phyloP scores from a whole-genome alignment of 192 early-diverging fungal genomes.

The Glomus cerebriforme region DNA sequence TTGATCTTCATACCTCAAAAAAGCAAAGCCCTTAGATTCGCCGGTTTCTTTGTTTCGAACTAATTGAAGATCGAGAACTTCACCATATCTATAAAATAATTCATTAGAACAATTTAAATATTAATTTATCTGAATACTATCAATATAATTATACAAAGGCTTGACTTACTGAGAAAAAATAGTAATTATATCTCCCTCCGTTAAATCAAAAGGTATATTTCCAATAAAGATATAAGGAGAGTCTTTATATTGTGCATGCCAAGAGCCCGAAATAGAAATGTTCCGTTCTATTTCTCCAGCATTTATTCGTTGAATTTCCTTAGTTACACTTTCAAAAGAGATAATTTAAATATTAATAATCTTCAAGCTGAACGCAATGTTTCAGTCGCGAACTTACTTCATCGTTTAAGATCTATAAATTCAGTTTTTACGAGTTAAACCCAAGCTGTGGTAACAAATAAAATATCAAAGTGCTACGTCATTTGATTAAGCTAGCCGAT shows the following conservation, averaged over 20 bases:
- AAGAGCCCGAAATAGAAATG: conserved; percentile 66
- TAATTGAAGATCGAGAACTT: conserved; percentile 87
- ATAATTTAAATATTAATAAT: too few relatives aligned
- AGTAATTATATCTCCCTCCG: conserved; percentile 91
- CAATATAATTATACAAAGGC: too few relatives aligned
- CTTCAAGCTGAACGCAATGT: too few relatives aligned
- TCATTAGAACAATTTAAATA: too few relatives aligned
- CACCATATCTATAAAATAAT: conserved; percentile 64
- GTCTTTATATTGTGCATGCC: conserved; percentile 89
- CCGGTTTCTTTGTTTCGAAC: conserved; percentile 88
- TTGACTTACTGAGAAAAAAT: conserved; percentile 85
- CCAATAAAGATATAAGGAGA: conserved; percentile 90
- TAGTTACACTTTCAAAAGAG: conserved; percentile 67
- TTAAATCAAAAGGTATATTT: conserved; percentile 79
- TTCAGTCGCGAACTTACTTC: too few relatives aligned
- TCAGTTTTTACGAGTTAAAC: too few relatives aligned
- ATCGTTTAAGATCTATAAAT: too few relatives aligned
- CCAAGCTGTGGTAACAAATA: too few relatives aligned
- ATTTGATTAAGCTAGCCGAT: too few relatives aligned
- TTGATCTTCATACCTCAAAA: conserved; percentile 93
- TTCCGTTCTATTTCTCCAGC: conserved; percentile 61
- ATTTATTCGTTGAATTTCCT: conserved; percentile 86
- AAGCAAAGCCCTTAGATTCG: conserved; percentile 82
- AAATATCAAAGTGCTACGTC: too few relatives aligned
- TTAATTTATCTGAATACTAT: too few relatives aligned